Evolutionary conservation across 495 filamentous ascomycete genomes (phyloP).

Genomic region (Talaromyces stipitatus): DNA sequence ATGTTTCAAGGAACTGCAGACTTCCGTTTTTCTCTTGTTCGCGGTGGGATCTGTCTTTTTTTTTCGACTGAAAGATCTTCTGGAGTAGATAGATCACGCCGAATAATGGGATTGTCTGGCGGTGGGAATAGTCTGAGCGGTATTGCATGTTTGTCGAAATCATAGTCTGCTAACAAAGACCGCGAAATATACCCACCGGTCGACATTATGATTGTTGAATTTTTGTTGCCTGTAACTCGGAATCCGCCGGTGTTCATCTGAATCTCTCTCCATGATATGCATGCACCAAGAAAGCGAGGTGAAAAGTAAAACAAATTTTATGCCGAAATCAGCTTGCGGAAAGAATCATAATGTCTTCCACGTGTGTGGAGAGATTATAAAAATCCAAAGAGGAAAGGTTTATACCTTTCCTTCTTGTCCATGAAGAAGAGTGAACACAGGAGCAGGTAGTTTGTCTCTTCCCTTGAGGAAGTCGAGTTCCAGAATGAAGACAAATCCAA

Average conservation of each 20-base stretch:
- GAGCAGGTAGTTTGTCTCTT: slow-evolving; percentile 77
- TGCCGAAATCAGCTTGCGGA: not conserved
- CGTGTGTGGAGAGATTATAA: not conserved
- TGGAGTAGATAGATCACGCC: not conserved
- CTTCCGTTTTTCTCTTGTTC: not conserved
- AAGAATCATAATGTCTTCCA: not conserved
- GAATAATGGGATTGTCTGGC: not conserved
- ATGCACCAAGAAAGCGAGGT: not conserved
- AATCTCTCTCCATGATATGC: not conserved
- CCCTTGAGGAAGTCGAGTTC: slow-evolving; percentile 95
- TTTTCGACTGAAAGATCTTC: not conserved
- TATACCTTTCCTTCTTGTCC: slow-evolving; percentile 39
- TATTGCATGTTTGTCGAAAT: not conserved
- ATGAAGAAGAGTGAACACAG: slow-evolving; percentile 75
- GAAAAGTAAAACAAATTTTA: slow-evolving; percentile 1
- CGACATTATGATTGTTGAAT: not conserved
- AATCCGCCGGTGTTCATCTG: not conserved
- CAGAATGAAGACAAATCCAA: slow-evolving; percentile 91
- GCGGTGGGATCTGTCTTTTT: not conserved
- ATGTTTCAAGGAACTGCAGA: not conserved
- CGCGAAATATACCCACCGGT: not conserved
- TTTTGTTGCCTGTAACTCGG: not conserved
- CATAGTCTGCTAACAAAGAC: not conserved
- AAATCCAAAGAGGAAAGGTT: not conserved
- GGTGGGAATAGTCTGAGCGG: not conserved